phyloP scores from a whole-genome alignment of 495 filamentous ascomycete species.

The Neurospora sp. region DNA sequence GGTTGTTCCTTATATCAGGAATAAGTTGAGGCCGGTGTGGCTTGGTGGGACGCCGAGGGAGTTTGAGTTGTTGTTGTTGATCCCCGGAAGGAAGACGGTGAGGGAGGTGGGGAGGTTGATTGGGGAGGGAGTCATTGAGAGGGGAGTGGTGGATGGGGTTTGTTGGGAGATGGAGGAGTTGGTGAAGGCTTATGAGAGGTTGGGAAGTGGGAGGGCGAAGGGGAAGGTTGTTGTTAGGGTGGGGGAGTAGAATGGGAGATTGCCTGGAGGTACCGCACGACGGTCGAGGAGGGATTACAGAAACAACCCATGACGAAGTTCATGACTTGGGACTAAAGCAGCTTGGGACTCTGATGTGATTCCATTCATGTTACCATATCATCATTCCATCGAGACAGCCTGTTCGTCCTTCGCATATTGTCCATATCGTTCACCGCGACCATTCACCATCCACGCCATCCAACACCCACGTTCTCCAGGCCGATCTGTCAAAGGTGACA shows the following conservation, averaged over 20 bases:
- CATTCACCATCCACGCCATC: not conserved
- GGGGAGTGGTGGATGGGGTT: constrained; percentile 27
- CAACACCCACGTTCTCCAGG: not conserved
- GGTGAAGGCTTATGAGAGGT: constrained; percentile 22
- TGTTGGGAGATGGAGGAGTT: constrained; percentile 27
- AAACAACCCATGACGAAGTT: too few species aligned
- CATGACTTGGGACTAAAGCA: too few species aligned
- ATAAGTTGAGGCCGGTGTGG: constrained; percentile 22
- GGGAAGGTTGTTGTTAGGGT: constrained; percentile 31
- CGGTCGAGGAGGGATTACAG: too few species aligned
- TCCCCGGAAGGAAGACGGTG: constrained; percentile 13
- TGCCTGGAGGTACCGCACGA: not conserved
- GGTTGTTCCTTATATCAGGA: constrained; percentile 19
- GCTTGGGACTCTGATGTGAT: too few species aligned
- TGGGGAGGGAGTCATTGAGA: constrained; percentile 19
- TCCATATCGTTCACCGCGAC: not conserved
- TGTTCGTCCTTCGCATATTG: too few species aligned
- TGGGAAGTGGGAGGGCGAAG: constrained; percentile 24
- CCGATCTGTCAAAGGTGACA: not conserved
- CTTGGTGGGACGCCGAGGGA: constrained; percentile 29
- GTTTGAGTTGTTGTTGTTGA: constrained; percentile 25
- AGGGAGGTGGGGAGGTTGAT: constrained; percentile 18
- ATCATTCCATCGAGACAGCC: too few species aligned
- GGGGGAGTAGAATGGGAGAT: not conserved
- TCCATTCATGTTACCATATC: not conserved